A percentile compares a stretch with the other conserved stretches of the same genome.
Evolutionary conservation across 495 filamentous ascomycete genomes (phyloP).

Genomic region (Astrothelium macrocarpum): DNA sequence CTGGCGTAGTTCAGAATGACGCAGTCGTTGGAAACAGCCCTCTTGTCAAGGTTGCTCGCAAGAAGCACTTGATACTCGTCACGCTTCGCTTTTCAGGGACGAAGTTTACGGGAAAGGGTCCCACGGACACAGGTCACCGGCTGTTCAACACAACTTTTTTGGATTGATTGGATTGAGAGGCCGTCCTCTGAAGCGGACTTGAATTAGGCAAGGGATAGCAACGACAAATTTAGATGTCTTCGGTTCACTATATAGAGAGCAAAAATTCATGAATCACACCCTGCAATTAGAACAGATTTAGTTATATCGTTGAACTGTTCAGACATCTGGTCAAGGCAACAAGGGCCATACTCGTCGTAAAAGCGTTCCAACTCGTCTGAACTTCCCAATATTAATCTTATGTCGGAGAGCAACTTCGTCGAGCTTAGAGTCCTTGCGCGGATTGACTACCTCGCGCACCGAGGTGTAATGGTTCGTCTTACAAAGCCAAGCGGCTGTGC

Average conservation of each 20-base stretch:
- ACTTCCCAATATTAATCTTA: conserved; percentile 33
- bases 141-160: conserved; percentile 49
- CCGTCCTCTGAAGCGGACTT: not conserved
- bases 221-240: not conserved
- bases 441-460: conserved; percentile 44
- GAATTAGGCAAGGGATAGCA: not conserved
- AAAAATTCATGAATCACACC: not conserved
- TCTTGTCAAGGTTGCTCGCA: conserved; percentile 23
- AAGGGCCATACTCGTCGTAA: conserved; percentile 39
- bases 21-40: conserved; percentile 28
- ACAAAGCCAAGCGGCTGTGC: conserved; percentile 35
- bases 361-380: conserved; percentile 29
- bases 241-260: not conserved
- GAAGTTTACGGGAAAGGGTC: conserved; percentile 43
- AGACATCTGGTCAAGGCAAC: conserved; percentile 19
- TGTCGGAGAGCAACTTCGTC: conserved; percentile 40
- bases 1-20: conserved; percentile 45
- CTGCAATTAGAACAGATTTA: not conserved
- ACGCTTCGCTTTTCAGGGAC: conserved; percentile 47
- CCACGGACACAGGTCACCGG: conserved; percentile 50
- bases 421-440: conserved; percentile 39
- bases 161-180: conserved; percentile 15
- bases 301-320: not conserved
- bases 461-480: conserved; percentile 22
- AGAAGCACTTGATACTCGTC: conserved; percentile 35